Evolutionary conservation across 768 basidiomycete species (phyloP).

Genomic region (Omphalotus guepiniiformis): DNA sequence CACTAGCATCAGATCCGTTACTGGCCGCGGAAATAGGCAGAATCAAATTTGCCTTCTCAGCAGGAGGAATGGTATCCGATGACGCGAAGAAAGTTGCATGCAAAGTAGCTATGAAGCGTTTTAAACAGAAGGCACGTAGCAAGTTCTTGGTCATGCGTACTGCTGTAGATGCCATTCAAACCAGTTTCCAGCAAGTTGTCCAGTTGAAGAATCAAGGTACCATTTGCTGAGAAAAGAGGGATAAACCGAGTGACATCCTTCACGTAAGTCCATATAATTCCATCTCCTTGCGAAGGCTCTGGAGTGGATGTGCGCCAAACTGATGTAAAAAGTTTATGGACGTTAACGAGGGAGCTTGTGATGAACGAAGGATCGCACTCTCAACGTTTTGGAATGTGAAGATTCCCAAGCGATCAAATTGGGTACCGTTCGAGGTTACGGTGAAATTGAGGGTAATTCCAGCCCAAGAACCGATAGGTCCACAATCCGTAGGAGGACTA

Average conservation of each 20-base stretch:
- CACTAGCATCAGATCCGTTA: conserved; percentile 49
- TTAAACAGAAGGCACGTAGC: background rate
- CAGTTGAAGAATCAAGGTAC: conserved; percentile 68
- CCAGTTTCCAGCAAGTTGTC: conserved; percentile 61
- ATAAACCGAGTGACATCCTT: conserved; percentile 66
- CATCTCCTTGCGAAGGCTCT: conserved; percentile 60
- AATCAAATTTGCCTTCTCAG: conserved; percentile 46
- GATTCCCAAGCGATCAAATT: conserved; percentile 67
- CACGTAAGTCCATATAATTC: conserved; percentile 66
- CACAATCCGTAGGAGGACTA: conserved; percentile 73
- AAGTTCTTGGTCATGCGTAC: conserved; percentile 41
- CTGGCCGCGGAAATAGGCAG: conserved; percentile 7
- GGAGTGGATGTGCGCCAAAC: conserved; percentile 83
- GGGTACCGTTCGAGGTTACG: conserved; percentile 73
- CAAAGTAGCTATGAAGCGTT: conserved; percentile 48
- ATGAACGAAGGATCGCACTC: conserved; percentile 37
- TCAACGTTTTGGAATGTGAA: conserved; percentile 79
- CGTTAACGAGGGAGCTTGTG: background rate
- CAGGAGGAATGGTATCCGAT: conserved; percentile 49
- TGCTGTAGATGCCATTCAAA: conserved; percentile 65
- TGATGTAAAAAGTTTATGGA: conserved; percentile 18
- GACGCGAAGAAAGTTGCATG: conserved; percentile 72
- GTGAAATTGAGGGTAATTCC: conserved; percentile 75
- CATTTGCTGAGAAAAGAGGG: conserved; percentile 64
- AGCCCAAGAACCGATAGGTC: conserved; percentile 66